Evolutionary conservation across 192 early-diverging fungal species (phyloP).

Genomic region (Entomortierella lignicola): DNA sequence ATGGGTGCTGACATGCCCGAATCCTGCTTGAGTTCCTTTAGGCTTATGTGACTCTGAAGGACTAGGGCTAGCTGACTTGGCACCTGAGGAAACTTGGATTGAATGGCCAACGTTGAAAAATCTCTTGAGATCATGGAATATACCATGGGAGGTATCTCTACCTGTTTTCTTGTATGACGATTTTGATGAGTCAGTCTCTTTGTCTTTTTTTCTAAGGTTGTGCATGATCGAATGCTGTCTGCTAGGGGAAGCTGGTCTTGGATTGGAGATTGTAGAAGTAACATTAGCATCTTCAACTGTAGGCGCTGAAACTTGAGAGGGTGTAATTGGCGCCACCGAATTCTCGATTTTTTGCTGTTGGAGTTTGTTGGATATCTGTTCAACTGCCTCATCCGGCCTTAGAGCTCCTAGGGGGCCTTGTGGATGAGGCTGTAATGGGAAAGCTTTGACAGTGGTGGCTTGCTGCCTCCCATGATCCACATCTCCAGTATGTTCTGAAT

Average conservation of each 20-base stretch:
- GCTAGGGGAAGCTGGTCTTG: constrained; percentile 5
- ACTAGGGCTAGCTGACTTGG: neutral
- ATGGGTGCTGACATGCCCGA: too few species aligned
- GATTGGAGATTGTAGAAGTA: neutral
- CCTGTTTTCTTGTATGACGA: constrained; percentile 10
- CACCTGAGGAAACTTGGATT: constrained; percentile 1
- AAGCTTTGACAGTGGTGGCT: neutral
- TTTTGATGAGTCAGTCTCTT: constrained; percentile 13
- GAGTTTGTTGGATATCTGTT: neutral
- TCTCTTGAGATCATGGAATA: constrained; percentile 65
- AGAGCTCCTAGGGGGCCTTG: neutral
- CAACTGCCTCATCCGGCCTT: constrained; percentile 1
- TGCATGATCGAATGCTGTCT: neutral
- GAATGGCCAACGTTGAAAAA: constrained; percentile 57
- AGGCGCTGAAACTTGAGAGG: neutral
- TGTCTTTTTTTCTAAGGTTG: constrained; percentile 11
- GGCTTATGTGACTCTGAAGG: constrained; percentile 3
- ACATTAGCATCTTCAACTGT: constrained; percentile 15
- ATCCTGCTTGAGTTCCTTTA: constrained; percentile 4
- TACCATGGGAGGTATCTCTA: constrained; percentile 35
- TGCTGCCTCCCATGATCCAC: constrained; percentile 11
- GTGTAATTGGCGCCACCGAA: constrained; percentile 11
- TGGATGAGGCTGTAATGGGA: constrained; percentile 22
- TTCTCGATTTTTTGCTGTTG: constrained; percentile 1
- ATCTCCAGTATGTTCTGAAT: constrained; percentile 4